phyloP scores from a whole-genome alignment of 768 basidiomycete genomes.

The Fomitopsis serialis region DNA sequence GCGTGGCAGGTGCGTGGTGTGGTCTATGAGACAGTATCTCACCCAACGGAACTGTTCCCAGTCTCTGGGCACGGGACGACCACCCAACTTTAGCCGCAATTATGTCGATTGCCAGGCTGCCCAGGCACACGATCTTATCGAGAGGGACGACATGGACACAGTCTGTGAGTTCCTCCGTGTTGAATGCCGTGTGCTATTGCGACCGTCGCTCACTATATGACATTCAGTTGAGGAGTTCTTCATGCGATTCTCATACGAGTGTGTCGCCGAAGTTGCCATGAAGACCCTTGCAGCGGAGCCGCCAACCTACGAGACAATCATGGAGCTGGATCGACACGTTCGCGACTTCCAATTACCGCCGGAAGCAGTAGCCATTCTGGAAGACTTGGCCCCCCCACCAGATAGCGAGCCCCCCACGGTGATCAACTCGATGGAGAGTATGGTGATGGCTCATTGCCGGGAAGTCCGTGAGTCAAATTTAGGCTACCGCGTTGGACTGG shows the following conservation, averaged over 20 bases:
- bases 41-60: slow-evolving; percentile 21
- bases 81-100: slow-evolving; percentile 59
- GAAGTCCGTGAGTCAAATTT: slow-evolving; percentile 45
- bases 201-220: background rate
- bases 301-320: slow-evolving; percentile 58
- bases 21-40: background rate
- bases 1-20: slow-evolving; percentile 50
- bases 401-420: slow-evolving; percentile 15
- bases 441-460: slow-evolving; percentile 34
- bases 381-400: slow-evolving; percentile 15
- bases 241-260: slow-evolving; percentile 60
- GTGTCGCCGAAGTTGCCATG: slow-evolving; percentile 56
- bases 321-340: slow-evolving; percentile 66
- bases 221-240: slow-evolving; percentile 54
- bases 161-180: slow-evolving; percentile 4
- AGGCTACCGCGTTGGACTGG: slow-evolving; percentile 19
- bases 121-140: slow-evolving; percentile 21
- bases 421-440: slow-evolving; percentile 32
- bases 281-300: slow-evolving; percentile 60
- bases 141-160: slow-evolving; percentile 12
- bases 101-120: slow-evolving; percentile 66
- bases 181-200: background rate
- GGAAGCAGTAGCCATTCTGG: slow-evolving; percentile 34
- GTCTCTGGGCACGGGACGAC: slow-evolving; percentile 68
- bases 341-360: slow-evolving; percentile 55